A percentile compares a stretch with the other conserved stretches of the same genome.
phyloP scores from a whole-genome alignment of 2,329 filamentous ascomycete genomes.

The Colletotrichum acutatum region DNA sequence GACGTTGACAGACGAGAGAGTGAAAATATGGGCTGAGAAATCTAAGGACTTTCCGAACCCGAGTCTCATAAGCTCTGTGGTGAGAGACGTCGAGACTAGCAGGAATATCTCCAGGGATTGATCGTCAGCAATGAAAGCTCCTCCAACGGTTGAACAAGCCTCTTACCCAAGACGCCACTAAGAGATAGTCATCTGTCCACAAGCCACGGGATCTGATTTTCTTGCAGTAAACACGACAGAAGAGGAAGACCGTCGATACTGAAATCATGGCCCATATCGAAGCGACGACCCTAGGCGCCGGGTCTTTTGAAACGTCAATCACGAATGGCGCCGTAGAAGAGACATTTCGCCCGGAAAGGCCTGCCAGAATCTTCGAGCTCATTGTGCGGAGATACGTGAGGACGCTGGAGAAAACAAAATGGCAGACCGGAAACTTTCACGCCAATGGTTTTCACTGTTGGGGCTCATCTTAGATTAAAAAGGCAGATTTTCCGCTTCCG shows the following conservation, averaged over 20 bases:
- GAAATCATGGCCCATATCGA: constrained; percentile 34
- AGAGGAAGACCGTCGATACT: constrained; percentile 28
- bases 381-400: not conserved
- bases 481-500: not conserved
- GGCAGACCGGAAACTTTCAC: not conserved
- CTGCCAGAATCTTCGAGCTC: not conserved
- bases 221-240: constrained; percentile 39
- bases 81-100: constrained; percentile 6
- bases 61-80: constrained; percentile 30
- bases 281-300: constrained; percentile 18
- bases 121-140: not conserved
- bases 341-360: not conserved
- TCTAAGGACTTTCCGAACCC: constrained; percentile 24
- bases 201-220: constrained; percentile 28
- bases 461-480: not conserved
- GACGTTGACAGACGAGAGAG: constrained; percentile 19
- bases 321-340: not conserved
- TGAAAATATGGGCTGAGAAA: constrained; percentile 14
- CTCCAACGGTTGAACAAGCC: not conserved
- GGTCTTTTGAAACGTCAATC: constrained; percentile 19
- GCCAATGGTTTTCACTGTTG: not conserved
- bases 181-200: constrained; percentile 40
- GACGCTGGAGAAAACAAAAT: not conserved
- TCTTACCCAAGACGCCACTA: constrained; percentile 36
- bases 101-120: constrained; percentile 4